Evolutionary conservation across 768 basidiomycete genomes (phyloP).

Genomic region (Infundibulicybe gibba): DNA sequence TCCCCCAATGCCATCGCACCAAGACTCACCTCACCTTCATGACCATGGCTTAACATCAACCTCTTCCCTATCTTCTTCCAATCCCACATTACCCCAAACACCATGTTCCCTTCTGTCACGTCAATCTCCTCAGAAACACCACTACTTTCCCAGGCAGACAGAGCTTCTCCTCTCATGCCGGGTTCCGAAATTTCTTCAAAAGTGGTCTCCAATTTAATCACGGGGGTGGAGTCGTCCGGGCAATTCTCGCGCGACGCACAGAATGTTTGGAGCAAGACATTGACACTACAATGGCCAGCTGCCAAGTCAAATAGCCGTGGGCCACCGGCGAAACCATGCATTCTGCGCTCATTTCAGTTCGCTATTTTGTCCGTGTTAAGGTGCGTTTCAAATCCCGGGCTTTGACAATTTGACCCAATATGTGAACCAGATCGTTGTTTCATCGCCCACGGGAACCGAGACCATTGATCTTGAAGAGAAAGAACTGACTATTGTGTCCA

Average conservation of each 20-base stretch:
- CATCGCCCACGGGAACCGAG: conserved; percentile 59
- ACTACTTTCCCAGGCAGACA: conserved; percentile 14
- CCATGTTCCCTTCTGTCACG: conserved; percentile 25
- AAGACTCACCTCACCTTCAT: conserved; percentile 9
- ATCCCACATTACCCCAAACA: conserved; percentile 39
- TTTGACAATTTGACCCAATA: conserved; percentile 12
- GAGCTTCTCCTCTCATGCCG: too few species aligned
- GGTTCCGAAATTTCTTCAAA: conserved; percentile 26
- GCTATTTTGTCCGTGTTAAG: conserved; percentile 71
- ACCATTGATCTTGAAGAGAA: conserved; percentile 66
- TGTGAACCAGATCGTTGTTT: conserved; percentile 35
- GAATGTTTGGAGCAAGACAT: conserved; percentile 60
- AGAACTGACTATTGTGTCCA: conserved; percentile 64
- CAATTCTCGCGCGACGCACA: conserved; percentile 50
- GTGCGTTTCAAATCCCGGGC: conserved; percentile 27
- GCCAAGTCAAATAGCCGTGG: conserved; percentile 71
- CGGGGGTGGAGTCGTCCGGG: conserved; percentile 56
- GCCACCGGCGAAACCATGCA: conserved; percentile 75
- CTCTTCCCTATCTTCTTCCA: conserved; percentile 27
- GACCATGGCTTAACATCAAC: conserved; percentile 14
- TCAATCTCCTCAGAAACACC: conserved; percentile 25
- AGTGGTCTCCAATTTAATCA: conserved; percentile 47
- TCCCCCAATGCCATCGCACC: conserved; percentile 20
- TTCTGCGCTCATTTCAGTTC: conserved; percentile 59
- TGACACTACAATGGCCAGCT: conserved; percentile 72